These are phyloP conservation scores for Hyaloscypha hepaticicola DNA, from an alignment of 495 filamentous ascomycete species.

Conservation along the genomic window DNA sequence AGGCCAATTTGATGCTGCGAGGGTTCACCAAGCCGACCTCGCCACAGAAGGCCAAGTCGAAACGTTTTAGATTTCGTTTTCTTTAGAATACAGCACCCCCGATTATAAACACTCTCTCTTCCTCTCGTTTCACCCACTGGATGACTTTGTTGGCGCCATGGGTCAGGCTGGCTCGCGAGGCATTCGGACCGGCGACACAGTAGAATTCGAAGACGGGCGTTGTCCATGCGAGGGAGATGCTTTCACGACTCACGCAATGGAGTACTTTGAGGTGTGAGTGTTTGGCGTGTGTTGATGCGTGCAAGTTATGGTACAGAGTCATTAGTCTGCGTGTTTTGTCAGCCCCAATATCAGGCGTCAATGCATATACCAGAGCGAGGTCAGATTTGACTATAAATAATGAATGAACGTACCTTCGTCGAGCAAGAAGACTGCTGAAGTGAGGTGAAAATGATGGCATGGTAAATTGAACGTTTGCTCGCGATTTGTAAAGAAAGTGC, in stretches of 20 bases:
- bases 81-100: slow-evolving; percentile 34
- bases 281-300: slow-evolving; percentile 79
- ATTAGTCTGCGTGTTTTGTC: slow-evolving; percentile 55
- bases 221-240: slow-evolving; percentile 82
- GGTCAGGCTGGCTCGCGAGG: slow-evolving; percentile 73
- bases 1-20: not conserved
- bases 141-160: slow-evolving; percentile 84
- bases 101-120: slow-evolving; percentile 85
- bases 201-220: slow-evolving; percentile 92
- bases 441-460: slow-evolving; percentile 81
- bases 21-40: not conserved
- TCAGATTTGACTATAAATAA: not conserved
- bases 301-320: slow-evolving; percentile 79
- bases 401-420: slow-evolving; percentile 53
- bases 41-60: not conserved
- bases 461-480: slow-evolving; percentile 89
- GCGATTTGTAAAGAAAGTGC: slow-evolving; percentile 94
- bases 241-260: slow-evolving; percentile 69
- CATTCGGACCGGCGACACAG: slow-evolving; percentile 79
- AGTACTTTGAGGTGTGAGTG: slow-evolving; percentile 81
- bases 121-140: slow-evolving; percentile 86
- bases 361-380: not conserved
- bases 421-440: slow-evolving; percentile 62
- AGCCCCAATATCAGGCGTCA: not conserved
- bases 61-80: not conserved